phyloP scores from a whole-genome alignment of 306 rosid species.

The Amphicarpaea edgeworthii region DNA sequence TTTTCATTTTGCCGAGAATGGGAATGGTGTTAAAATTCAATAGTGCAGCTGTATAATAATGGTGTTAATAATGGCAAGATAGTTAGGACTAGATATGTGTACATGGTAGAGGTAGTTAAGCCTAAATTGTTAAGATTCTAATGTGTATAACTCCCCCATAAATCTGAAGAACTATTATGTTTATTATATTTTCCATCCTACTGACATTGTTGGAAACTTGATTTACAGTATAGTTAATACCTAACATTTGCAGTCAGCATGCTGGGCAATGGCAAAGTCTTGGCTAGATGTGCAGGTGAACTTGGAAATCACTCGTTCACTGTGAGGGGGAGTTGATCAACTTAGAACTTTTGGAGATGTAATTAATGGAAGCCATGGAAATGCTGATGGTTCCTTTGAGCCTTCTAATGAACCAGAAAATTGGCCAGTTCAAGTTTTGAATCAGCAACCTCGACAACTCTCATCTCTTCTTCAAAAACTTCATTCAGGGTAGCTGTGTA shows the following conservation, averaged over 20 bases:
- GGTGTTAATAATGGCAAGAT: no score
- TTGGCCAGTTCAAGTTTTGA: conserved; percentile 92
- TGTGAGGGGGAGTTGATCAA: conserved; percentile 72
- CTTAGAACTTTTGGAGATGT: conserved; percentile 63
- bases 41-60: no score
- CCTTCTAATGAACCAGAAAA: conserved; percentile 69
- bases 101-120: no score
- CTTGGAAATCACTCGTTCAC: conserved; percentile 73
- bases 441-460: conserved; percentile 91
- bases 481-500: conserved; percentile 77
- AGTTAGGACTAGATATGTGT: no score
- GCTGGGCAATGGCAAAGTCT: conserved; percentile 98
- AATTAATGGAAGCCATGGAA: conserved; percentile 73
- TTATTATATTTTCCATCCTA: conserved; percentile 10
- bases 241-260: conserved; percentile 81
- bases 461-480: conserved; percentile 91
- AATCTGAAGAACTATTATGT: neutral
- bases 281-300: conserved; percentile 94
- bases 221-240: conserved; percentile 27
- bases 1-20: no score
- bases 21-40: no score
- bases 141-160: no score
- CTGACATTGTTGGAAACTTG: conserved; percentile 41
- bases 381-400: conserved; percentile 58
- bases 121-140: no score